A percentile compares a stretch with the other conserved stretches of the same genome.
Evolutionary conservation across 768 basidiomycete genomes (phyloP).

Genomic region (Hygrocybe punicea): DNA sequence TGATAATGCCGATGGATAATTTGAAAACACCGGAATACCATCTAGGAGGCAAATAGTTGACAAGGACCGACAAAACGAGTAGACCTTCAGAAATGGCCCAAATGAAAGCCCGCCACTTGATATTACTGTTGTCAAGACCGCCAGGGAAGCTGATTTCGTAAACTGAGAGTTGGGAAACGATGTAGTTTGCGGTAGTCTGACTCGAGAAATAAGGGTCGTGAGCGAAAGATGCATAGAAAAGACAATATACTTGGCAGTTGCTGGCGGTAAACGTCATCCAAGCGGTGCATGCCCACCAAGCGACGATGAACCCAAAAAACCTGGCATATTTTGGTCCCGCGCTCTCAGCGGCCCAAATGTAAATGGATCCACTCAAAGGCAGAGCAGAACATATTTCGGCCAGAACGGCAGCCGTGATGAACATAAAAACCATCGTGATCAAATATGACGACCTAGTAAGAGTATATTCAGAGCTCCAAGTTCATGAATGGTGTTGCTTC

Average conservation of each 20-base stretch:
- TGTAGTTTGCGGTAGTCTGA: slow-evolving; percentile 84
- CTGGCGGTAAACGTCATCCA: slow-evolving; percentile 94
- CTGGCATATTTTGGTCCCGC: slow-evolving; percentile 84
- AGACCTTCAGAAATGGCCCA: slow-evolving; percentile 80
- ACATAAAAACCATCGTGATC: slow-evolving; percentile 82
- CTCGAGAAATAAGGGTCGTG: neutral
- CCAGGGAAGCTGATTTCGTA: slow-evolving; percentile 84
- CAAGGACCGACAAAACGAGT: slow-evolving; percentile 65
- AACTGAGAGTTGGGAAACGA: slow-evolving; percentile 78
- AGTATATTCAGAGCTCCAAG: too few relatives aligned
- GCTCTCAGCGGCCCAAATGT: slow-evolving; percentile 92
- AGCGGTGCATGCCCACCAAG: slow-evolving; percentile 93
- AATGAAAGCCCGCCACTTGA: slow-evolving; percentile 83
- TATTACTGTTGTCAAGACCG: slow-evolving; percentile 60
- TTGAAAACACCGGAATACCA: slow-evolving; percentile 75
- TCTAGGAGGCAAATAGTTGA: slow-evolving; percentile 82
- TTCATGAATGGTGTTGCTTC: too few relatives aligned
- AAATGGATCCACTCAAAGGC: slow-evolving; percentile 86
- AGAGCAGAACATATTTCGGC: slow-evolving; percentile 91
- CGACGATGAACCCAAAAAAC: slow-evolving; percentile 85
- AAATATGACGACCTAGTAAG: slow-evolving; percentile 73
- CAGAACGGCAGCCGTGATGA: slow-evolving; percentile 79
- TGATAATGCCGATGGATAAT: slow-evolving; percentile 67
- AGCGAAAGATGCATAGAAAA: neutral
- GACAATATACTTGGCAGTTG: slow-evolving; percentile 68